These are phyloP conservation scores for Dryas octopetala DNA, from an alignment of 306 rosid species.

Conservation along the genomic window DNA sequence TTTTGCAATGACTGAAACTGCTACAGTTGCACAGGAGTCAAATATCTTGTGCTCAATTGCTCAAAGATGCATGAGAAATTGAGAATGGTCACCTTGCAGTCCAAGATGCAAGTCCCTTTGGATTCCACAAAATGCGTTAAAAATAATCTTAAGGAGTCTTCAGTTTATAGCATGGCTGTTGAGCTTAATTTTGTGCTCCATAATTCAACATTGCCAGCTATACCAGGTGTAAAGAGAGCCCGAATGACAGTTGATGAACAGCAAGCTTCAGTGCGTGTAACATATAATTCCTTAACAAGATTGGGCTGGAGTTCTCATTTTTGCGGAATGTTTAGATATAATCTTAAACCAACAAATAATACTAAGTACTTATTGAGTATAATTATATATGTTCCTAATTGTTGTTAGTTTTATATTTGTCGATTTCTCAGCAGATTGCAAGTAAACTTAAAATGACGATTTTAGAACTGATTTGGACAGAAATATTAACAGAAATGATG, in stretches of 20 bases:
- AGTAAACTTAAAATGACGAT: too few species aligned
- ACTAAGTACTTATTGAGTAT: not conserved
- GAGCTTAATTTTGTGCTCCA: slow-evolving; percentile 33
- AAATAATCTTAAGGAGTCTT: not conserved
- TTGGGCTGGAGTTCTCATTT: slow-evolving; percentile 35
- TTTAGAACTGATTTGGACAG: too few species aligned
- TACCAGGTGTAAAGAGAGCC: slow-evolving; percentile 71
- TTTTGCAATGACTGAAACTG: slow-evolving; percentile 17
- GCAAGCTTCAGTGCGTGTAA: slow-evolving; percentile 66
- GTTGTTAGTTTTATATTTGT: not conserved
- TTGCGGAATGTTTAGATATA: not conserved
- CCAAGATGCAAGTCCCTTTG: slow-evolving; percentile 26
- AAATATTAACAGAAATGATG: too few species aligned
- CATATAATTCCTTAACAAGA: slow-evolving; percentile 73
- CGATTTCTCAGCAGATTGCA: slow-evolving; percentile 6
- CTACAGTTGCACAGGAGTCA: slow-evolving; percentile 34
- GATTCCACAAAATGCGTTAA: slow-evolving; percentile 30
- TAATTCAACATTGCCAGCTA: slow-evolving; percentile 42
- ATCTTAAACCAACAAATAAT: not conserved
- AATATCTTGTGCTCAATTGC: slow-evolving; percentile 13
- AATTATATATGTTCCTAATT: not conserved
- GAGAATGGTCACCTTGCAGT: slow-evolving; percentile 28
- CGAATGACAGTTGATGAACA: slow-evolving; percentile 54
- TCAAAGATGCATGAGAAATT: slow-evolving; percentile 26
- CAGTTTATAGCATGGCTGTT: slow-evolving; percentile 1